Evolutionary conservation across 345 rosid species (phyloP), one percentile per base, ranked within the genome.

Genomic region (Moringa oleifera): DNA sequence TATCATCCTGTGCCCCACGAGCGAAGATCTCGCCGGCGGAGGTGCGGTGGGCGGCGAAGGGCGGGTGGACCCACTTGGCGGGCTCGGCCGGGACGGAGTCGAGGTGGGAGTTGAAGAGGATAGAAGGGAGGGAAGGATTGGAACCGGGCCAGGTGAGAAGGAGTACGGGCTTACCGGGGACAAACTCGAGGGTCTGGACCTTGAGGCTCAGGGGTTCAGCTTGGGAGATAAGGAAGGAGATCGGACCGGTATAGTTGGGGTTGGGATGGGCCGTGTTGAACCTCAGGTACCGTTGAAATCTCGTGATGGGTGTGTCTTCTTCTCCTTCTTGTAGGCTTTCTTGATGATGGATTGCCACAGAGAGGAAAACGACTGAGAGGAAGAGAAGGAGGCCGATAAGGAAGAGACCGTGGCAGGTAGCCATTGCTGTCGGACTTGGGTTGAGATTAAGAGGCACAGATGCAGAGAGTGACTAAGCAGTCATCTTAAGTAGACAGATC

Each of bases 1-100:
- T 93, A 49, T 93, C 98, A 55, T 90, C 96, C 70, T 90, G 98
- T 4, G 94, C 85, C 7, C 98, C 96, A 8, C 98, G 90, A 28
- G 96, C 88, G 18, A 74, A 87, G 66, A 90, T 93, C 53, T 60
- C 62, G 0, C 98, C 96, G 25, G 77, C 79, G n/a, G 58, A 41
- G 20, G 86, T 63, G 36, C 75, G 81, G 66, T 71, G 62, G 67
- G 94, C 95, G 24, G 97, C 69, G 92, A 92, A 87, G 15, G 95
- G 98, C 9, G 87, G 88, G 62, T 89, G 85, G 41, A 55, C n/a
- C 98, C 97, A 89, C 62, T 85, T 87, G 37, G 81, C 68, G 19
- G 86, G 80, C 59, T 93, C 96, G 15, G 82, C 86, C 1, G 96
- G 96, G 71, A 92, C 98, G 49, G 96, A 92, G 62, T 92, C 98